Conservation (phyloP, 2,329 filamentous ascomycete species). For the Fusarium napiforme region DNA sequence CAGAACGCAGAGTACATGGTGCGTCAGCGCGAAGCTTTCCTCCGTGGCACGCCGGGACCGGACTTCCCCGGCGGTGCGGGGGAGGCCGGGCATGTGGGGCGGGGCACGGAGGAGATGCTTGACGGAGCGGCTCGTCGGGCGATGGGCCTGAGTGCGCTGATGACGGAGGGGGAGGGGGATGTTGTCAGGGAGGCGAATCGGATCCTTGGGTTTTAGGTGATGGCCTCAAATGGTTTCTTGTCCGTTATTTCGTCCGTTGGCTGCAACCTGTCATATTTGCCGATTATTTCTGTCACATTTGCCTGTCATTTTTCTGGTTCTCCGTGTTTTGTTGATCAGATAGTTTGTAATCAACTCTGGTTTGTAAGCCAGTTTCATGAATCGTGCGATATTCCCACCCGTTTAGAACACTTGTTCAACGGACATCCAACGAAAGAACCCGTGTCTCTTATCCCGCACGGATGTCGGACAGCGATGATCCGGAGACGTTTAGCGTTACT, state of each 20-base stretch:
- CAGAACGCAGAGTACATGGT: constrained; percentile 77
- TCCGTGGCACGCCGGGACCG: constrained; percentile 72
- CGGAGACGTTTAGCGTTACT: not conserved
- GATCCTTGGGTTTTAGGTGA: constrained; percentile 55
- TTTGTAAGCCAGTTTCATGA: constrained; percentile 12
- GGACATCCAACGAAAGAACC: not conserved
- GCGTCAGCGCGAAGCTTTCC: constrained; percentile 77
- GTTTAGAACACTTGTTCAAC: not conserved
- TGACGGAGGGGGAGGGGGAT: constrained; percentile 40
- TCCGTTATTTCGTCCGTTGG: not conserved
- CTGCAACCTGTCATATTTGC: not conserved
- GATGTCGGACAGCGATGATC: not conserved
- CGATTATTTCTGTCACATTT: not conserved
- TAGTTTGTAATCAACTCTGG: not conserved
- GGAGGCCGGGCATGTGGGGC: constrained; percentile 65
- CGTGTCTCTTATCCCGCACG: not conserved
- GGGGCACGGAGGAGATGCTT: constrained; percentile 56
- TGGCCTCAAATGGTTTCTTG: not conserved
- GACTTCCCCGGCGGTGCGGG: constrained; percentile 80
- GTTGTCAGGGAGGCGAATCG: constrained; percentile 56
- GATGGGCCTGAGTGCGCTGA: constrained; percentile 50
- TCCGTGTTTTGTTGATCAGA: not conserved
- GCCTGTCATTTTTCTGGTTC: not conserved
- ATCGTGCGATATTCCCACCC: not conserved
- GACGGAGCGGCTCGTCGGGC: constrained; percentile 52